phyloP scores from a whole-genome alignment of 768 basidiomycete genomes.

The Pleurotus citrinopileatus region DNA sequence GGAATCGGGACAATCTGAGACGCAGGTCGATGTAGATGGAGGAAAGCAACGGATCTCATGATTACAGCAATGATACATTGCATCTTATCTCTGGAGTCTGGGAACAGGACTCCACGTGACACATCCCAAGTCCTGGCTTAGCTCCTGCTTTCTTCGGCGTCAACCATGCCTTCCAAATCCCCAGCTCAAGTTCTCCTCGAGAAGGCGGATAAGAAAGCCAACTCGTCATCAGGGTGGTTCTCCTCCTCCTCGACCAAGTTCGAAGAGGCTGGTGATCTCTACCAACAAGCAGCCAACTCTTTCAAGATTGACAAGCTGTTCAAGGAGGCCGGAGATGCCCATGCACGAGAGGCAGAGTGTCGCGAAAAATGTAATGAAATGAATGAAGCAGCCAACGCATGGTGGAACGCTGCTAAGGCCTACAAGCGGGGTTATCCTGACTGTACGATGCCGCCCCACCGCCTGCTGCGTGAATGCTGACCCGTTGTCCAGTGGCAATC shows the following conservation, averaged over 20 bases:
- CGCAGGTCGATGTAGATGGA: not conserved
- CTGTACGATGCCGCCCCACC: slow-evolving; percentile 46
- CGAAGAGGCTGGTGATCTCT: slow-evolving; percentile 96
- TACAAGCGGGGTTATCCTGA: slow-evolving; percentile 89
- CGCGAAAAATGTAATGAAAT: slow-evolving; percentile 82
- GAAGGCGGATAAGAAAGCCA: slow-evolving; percentile 91
- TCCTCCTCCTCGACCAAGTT: slow-evolving; percentile 78
- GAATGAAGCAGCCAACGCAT: slow-evolving; percentile 97
- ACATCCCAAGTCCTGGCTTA: too few species aligned
- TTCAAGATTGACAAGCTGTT: slow-evolving; percentile 92
- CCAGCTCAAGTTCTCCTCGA: slow-evolving; percentile 73
- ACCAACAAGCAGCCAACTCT: slow-evolving; percentile 89
- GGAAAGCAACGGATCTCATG: too few species aligned
- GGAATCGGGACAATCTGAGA: not conserved
- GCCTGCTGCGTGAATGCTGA: not conserved
- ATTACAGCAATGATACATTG: not conserved
- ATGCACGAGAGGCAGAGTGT: slow-evolving; percentile 93
- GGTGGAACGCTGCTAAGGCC: slow-evolving; percentile 97
- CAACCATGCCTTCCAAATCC: slow-evolving; percentile 79
- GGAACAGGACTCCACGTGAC: not conserved
- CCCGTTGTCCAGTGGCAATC: slow-evolving; percentile 69
- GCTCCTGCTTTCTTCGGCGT: slow-evolving; percentile 18
- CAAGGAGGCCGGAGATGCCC: slow-evolving; percentile 89
- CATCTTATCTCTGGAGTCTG: not conserved
- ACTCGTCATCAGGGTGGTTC: slow-evolving; percentile 85